phyloP scores from a whole-genome alignment of 164 flowering plant species.

The Tinospora cordifolia region DNA sequence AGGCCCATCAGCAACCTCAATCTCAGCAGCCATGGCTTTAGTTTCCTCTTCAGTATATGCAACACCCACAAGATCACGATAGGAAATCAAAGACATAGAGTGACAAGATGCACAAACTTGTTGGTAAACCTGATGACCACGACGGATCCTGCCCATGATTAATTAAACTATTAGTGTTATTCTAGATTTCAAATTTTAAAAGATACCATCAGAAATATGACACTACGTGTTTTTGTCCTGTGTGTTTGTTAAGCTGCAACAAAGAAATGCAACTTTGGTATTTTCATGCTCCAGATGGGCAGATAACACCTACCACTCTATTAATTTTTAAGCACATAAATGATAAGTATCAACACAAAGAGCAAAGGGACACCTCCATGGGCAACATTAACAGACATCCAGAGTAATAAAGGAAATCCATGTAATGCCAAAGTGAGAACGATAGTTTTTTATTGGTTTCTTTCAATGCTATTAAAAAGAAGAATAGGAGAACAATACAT shows the following conservation, averaged over 20 bases:
- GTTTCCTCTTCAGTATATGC: constrained; percentile 83
- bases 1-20: constrained; percentile 86
- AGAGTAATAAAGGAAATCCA: too few species aligned
- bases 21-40: constrained; percentile 88
- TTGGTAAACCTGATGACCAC: constrained; percentile 84
- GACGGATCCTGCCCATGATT: constrained; percentile 56
- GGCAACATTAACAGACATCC: too few species aligned
- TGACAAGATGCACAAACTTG: constrained; percentile 94
- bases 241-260: neutral
- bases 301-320: too few species aligned
- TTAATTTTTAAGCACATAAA: too few species aligned
- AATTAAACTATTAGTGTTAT: constrained; percentile 1
- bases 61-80: constrained; percentile 83
- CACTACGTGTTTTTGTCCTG: neutral
- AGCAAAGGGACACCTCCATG: too few species aligned
- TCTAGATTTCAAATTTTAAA: neutral
- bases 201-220: neutral
- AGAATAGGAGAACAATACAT: too few species aligned
- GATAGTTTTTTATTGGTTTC: too few species aligned
- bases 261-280: neutral
- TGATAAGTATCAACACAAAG: too few species aligned
- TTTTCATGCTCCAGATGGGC: neutral
- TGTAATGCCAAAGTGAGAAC: too few species aligned
- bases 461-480: too few species aligned
- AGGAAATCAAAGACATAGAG: constrained; percentile 75